Evolutionary conservation across 129 eudicot genomes (phyloP), one percentile per base, ranked within the genome.

Genomic region (Kitagawia praeruptora): DNA sequence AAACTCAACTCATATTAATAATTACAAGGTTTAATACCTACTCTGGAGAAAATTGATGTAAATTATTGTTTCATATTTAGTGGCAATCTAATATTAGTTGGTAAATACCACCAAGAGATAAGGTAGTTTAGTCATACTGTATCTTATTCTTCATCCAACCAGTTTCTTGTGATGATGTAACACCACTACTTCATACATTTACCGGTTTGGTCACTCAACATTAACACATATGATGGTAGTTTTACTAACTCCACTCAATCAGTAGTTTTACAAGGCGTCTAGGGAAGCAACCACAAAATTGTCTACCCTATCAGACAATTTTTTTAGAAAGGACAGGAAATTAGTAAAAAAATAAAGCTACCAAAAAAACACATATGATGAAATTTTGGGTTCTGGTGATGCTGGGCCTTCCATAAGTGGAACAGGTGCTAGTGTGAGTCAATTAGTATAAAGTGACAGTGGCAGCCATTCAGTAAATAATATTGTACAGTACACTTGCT

Each of bases 401-500:
- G 8, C 31, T 23, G 66, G 31, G 66, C 66, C 66, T 8, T n/a
- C 34, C 15, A 61, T 8, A 61, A n/a, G 69, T 61, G 69, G 34
- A 25, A 25, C 69, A 61, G 5, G 34, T 61, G 69, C 9, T 61
- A 25, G 69, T 61, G 69, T 8, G 28, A 56, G 69, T 67, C 42
- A 31, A 31, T 67, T 31, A 31, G 41, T 15, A 66, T 66, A 8
- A 61, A 61, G 69, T 21, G 34, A 61, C 4, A 61, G 4, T 61
- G 12, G 34, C 69, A 61, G 40, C 40, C 73, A 31, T 34, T 14
- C 23, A 27, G 27, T 34, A 70, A 70, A 70, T 4, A 4, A 70
- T 37, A 70, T 70, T 6, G n/a, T 70, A 14, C 46, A 70, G 13
- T 6, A 37, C 63, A 75, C 16, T 54, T 69, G 82, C 82, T 67